Base-by-base conservation (phyloP, 768 basidiomycete species). In the Russula brevipes region DNA sequence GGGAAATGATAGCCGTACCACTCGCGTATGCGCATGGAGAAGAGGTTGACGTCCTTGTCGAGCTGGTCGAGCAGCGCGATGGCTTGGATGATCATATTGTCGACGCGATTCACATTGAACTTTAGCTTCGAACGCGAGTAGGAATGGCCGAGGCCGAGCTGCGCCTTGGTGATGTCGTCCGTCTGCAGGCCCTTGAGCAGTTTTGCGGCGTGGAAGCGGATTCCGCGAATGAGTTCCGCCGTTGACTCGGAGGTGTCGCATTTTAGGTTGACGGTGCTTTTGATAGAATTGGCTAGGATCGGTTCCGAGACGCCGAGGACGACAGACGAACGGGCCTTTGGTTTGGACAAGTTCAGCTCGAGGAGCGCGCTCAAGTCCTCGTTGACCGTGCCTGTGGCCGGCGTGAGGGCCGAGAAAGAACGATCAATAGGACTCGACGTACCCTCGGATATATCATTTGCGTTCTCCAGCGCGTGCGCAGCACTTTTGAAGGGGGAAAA, bases 1-100 rank as follows among this genome's bases (percentile, higher is more conserved):
- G 96, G 96, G 81, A 97, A 98, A 75, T 98, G 96, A 79, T 95
- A 98, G 7, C 96, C 96, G 74, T 98, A 98, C 96, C 96, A 98
- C 74, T 98, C 96, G 70, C 96, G 83, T 55, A 97, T 87, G 39
- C 96, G 91, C 96, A 98, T 98, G 19, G 94, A 89, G 74, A 98
- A 98, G 36, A 95, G 85, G 79, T 98, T 98, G 76, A 98, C 94
- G 75, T 98, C 96, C 81, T 98, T 98, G 83, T 98, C 96, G 71
- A 98, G 88, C 72, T 98, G 95, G 78, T 98, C 96, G 70, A 97
- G 90, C 61, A 98, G 87, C 5, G 95, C 91, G 73, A 98, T 98
- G 63, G 96, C 96, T 77, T 98, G 96, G 70, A 98, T 98, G 77
- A 98, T 98, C 96, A 98, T 98, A 81, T 98, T 97, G 78, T 97